A percentile compares a stretch with the other conserved stretches of the same genome.
Conservation (phyloP, 2,329 filamentous ascomycete genomes). For the Pseudofabraea citricarpa region DNA sequence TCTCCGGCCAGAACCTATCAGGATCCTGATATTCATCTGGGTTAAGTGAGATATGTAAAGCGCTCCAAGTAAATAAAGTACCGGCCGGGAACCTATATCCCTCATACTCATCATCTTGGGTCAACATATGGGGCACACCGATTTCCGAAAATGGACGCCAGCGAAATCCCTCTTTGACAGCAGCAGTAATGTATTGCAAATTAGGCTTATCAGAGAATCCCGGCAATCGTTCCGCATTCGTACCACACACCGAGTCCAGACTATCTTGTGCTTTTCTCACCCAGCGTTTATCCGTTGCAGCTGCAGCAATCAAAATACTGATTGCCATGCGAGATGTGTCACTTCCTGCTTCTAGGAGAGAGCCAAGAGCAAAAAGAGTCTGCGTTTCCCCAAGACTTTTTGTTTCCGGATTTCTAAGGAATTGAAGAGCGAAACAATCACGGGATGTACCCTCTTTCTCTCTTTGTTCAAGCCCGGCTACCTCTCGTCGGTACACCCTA, state of each 20-base stretch:
- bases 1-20: slow-evolving; percentile 39
- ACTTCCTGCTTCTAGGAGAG: slow-evolving; percentile 36
- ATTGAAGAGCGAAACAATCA: slow-evolving; percentile 26
- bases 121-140: slow-evolving; percentile 32
- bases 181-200: slow-evolving; percentile 37
- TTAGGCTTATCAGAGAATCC: slow-evolving; percentile 33
- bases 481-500: slow-evolving; percentile 21
- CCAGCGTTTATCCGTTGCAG: slow-evolving; percentile 15
- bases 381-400: slow-evolving; percentile 17
- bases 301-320: slow-evolving; percentile 26
- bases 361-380: slow-evolving; percentile 26
- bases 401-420: slow-evolving; percentile 23
- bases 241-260: slow-evolving; percentile 37
- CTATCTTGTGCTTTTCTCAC: slow-evolving; percentile 32
- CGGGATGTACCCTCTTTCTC: slow-evolving; percentile 20
- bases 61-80: slow-evolving; percentile 36
- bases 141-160: slow-evolving; percentile 37
- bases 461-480: slow-evolving; percentile 16
- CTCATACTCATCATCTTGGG: slow-evolving; percentile 41
- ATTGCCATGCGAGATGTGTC: slow-evolving; percentile 35
- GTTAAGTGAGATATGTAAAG: slow-evolving; percentile 36
- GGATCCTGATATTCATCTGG: slow-evolving; percentile 41
- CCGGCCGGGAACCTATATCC: slow-evolving; percentile 39
- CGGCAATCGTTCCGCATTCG: slow-evolving; percentile 33
- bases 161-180: slow-evolving; percentile 40